Evolutionary conservation across 148 eudicot species (phyloP).

Genomic region (Chenopodium suecicum): DNA sequence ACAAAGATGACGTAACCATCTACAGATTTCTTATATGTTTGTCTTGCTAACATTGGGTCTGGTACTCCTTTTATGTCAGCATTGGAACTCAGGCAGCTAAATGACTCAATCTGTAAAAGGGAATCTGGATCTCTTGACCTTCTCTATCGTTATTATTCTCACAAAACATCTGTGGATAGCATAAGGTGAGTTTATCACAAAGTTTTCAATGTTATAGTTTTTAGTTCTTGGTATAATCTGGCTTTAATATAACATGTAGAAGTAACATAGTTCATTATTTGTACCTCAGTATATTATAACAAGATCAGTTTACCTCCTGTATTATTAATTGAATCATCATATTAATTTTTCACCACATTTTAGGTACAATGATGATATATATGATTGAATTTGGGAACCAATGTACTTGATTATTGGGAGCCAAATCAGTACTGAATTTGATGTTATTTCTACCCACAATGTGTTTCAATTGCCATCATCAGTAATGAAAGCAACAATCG

Average conservation of each 20-base stretch:
- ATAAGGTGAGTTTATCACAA: no score
- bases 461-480: conserved; percentile 17
- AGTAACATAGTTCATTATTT: no score
- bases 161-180: background rate
- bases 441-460: background rate
- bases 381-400: conserved; percentile 43
- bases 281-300: no score
- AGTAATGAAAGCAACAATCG: conserved; percentile 34
- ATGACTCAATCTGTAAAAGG: conserved; percentile 18
- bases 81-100: conserved; percentile 34
- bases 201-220: no score
- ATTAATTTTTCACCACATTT: background rate
- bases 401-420: background rate
- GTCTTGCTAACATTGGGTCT: conserved; percentile 29
- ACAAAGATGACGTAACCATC: background rate
- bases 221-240: no score
- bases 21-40: conserved; percentile 33
- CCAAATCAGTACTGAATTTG: background rate
- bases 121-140: conserved; percentile 26
- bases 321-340: no score
- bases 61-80: conserved; percentile 47
- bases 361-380: conserved; percentile 40
- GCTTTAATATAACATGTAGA: no score
- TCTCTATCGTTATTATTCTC: conserved; percentile 14
- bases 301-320: background rate